Evolutionary conservation across 805 yeast species (phyloP).

Genomic region (Myxozyma nipponensis): DNA sequence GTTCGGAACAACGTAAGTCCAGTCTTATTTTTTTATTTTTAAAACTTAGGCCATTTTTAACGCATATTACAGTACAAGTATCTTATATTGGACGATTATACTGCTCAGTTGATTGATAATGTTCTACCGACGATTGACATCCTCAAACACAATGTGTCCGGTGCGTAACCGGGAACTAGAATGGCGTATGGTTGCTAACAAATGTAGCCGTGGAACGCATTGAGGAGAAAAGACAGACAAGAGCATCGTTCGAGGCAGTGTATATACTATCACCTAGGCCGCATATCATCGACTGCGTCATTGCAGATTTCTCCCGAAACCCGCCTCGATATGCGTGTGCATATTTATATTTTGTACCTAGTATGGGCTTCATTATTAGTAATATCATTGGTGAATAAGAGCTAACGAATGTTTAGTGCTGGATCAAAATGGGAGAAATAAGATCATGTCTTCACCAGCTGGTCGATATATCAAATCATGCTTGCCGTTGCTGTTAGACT

Average conservation of each 20-base stretch:
- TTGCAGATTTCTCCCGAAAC: conserved; percentile 62
- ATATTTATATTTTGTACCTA: conserved; percentile 69
- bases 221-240: conserved; percentile 58
- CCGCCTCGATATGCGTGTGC: conserved; percentile 74
- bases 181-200: neutral
- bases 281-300: conserved; percentile 69
- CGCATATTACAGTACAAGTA: conserved; percentile 37
- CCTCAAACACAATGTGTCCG: conserved; percentile 21
- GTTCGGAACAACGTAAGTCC: conserved; percentile 16
- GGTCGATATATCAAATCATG: conserved; percentile 35
- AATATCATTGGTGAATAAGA: too few relatives aligned
- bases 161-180: conserved; percentile 1
- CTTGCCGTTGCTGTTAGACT: conserved; percentile 46
- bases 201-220: conserved; percentile 55
- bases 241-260: conserved; percentile 68
- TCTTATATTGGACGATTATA: conserved; percentile 55
- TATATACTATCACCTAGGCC: conserved; percentile 69
- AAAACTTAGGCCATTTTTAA: neutral
- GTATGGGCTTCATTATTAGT: conserved; percentile 37
- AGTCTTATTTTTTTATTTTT: too few relatives aligned
- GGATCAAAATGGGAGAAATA: conserved; percentile 16
- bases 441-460: conserved; percentile 31
- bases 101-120: conserved; percentile 47
- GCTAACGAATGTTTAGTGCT: conserved; percentile 12
- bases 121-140: conserved; percentile 24